Conservation (phyloP, 441 rosid species). For the Iberis amara region DNA sequence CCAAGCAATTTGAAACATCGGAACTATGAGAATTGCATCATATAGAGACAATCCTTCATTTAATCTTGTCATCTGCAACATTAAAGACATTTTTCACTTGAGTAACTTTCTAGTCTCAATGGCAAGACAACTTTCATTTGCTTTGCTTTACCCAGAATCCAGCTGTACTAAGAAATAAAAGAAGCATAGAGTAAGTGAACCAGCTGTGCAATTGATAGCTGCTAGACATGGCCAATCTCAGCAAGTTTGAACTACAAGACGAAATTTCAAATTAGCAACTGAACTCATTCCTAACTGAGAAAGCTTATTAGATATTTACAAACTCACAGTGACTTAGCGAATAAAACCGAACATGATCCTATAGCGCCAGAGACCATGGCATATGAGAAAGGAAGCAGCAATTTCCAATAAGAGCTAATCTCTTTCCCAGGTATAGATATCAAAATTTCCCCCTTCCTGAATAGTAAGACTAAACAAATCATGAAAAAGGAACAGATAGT, state of each 20-base stretch:
- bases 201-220: conserved; percentile 84
- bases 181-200: conserved; percentile 94
- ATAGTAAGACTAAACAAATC: conserved; percentile 20
- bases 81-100: conserved; percentile 5
- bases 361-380: conserved; percentile 95
- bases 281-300: conserved; percentile 6
- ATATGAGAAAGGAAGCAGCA: conserved; percentile 89
- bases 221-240: conserved; percentile 86
- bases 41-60: conserved; percentile 89
- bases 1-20: conserved; percentile 99
- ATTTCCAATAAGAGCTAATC: conserved; percentile 69
- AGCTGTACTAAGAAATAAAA: conserved; percentile 89
- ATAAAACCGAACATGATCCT: conserved; percentile 93
- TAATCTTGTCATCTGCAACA: conserved; percentile 82
- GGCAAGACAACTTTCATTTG: neutral
- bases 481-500: neutral
- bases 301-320: neutral
- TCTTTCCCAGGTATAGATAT: conserved; percentile 65
- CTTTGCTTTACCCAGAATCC: conserved; percentile 79
- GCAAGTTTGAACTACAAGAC: conserved; percentile 46
- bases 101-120: conserved; percentile 17
- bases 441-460: conserved; percentile 85
- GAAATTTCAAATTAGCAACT: conserved; percentile 22
- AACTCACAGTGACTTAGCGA: conserved; percentile 96
- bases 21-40: conserved; percentile 96